Conservation (phyloP, 192 early-diverging fungal species). For the Podila horticola region DNA sequence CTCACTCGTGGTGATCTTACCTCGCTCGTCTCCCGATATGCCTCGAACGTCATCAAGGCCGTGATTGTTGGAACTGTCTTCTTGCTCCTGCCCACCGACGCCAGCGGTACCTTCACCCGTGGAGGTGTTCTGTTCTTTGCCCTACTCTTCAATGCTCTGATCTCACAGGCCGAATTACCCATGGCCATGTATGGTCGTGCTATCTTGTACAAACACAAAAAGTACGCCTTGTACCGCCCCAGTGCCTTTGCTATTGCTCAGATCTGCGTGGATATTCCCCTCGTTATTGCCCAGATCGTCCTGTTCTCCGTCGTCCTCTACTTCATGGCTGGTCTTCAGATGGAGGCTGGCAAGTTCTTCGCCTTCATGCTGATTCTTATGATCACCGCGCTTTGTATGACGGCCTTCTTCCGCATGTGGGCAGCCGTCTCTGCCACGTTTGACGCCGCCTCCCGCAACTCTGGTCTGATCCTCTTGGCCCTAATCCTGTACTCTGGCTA, state of each 20-base stretch:
- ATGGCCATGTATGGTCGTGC: slow-evolving; percentile 77
- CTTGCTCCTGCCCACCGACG: slow-evolving; percentile 63
- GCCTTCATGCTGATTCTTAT: slow-evolving; percentile 66
- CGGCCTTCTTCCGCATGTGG: slow-evolving; percentile 70
- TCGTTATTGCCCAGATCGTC: slow-evolving; percentile 58
- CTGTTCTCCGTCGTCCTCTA: slow-evolving; percentile 68
- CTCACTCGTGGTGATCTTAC: slow-evolving; percentile 66
- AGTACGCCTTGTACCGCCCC: slow-evolving; percentile 75
- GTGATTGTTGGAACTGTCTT: slow-evolving; percentile 80
- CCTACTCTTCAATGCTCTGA: slow-evolving; percentile 62
- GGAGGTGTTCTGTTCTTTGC: slow-evolving; percentile 82
- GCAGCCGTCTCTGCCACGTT: slow-evolving; percentile 61
- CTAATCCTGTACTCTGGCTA: slow-evolving; percentile 70
- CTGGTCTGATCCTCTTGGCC: slow-evolving; percentile 63
- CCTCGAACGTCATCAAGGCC: slow-evolving; percentile 66
- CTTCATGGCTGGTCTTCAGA: slow-evolving; percentile 69
- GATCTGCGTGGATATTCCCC: slow-evolving; percentile 62
- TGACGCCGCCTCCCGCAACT: slow-evolving; percentile 62
- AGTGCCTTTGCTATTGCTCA: slow-evolving; percentile 68
- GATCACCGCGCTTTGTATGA: slow-evolving; percentile 65
- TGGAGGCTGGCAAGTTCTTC: slow-evolving; percentile 65
- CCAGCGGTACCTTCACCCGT: slow-evolving; percentile 79
- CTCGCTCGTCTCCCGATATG: slow-evolving; percentile 63
- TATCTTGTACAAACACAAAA: slow-evolving; percentile 83
- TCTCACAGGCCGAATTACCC: slow-evolving; percentile 76